Evolutionary conservation across 176 grass and related monocot species (phyloP), one percentile per base, ranked within the genome.

Genomic region (Aegilops longissima): DNA sequence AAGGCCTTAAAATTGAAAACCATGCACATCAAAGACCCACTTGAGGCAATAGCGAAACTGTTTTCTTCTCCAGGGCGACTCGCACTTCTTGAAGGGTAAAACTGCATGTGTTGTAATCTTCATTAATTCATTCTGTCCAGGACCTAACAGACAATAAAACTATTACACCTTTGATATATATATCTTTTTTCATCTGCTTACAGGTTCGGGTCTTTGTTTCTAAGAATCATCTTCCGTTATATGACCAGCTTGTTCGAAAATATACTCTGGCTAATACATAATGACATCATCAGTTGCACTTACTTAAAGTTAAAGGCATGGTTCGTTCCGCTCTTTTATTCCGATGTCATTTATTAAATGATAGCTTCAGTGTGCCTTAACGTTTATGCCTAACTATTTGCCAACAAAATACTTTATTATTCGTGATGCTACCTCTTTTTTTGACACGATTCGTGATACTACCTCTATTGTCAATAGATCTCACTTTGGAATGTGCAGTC

Each of bases 131-230:
- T 38, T 38, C 36, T 38, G 36, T 5, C 6, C 36, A 66, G 25
- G 45, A 66, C 13, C 9, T 66, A 76, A 47, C 58, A 66, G 39
- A 66, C n/a, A 65, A 5, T 36, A 20, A 54, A 38, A 42, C 61
- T 82, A 62, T 73, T 82, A 44, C 66, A 79, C 67, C 33, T 83
- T 45, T 87, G 25, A 65, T 91, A 86, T 90, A 76, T 91, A 86
- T 90, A 76, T 20, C 70, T 80, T 69, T 25, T 90, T 68, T 62
- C 13, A 24, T 85, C 71, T 88, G 27, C 35, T 34, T 90, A 35
- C 83, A 98, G 95, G 88, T 95, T 98, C 90, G 95, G 87, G 87
- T 95, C 85, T 98, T 95, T 89, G 92, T 98, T 89, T 87, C 96
- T 40, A 75, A 84, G 84, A 95, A 94, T 66, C 88, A 91, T 92